Base-by-base conservation (phyloP, 1,139 yeast species). In the Meyerozyma smithsonii region DNA sequence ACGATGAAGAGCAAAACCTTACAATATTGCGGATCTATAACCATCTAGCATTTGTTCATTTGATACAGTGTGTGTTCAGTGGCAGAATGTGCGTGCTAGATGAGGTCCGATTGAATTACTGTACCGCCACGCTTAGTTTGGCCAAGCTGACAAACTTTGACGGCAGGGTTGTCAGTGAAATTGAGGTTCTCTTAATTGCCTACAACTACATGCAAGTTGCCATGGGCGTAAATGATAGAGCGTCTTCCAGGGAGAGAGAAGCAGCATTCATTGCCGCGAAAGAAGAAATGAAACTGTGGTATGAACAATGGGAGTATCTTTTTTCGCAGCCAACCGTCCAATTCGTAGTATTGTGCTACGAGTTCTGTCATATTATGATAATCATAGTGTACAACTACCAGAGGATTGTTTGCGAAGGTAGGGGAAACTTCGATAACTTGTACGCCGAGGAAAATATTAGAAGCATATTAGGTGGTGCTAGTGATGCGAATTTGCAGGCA, bases 91-190 rank as follows among this genome's bases (percentile, higher is more conserved):
- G 90, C 50, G 67, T 84, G n/a, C 61, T 85, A 7, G 92, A 84
- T 54, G 83, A 78, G 46, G 67, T 74, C 28, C 64, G 90, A 42
- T 59, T 84, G 38, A 79, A 77, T 46, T 74, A 79, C 48, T 81
- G 89, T 43, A 71, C 79, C 17, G 71, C 83, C 7, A 75, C 84
- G 1, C 63, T 83, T 36, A 79, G 81, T 32, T 63, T 83, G 30
- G 71, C 81, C 2, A 69, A 77, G 35, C 80, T 92, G 0, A 84
- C 92, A 3, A 84, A 84, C 51, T 86, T 86, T 54, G 95, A 86
- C 55, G 90, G 89, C 11, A 63, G 95, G 45, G 84, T 86, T 81
- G 84, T 85, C 12, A 84, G 90, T 40, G 95, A 86, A 58, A 81
- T 84, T 39, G 77, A 81, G 15, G 69, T 84, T 8, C 76, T 83